Base-by-base conservation (phyloP, 2,329 filamentous ascomycete species). In the Trichoderma koningiopsis region DNA sequence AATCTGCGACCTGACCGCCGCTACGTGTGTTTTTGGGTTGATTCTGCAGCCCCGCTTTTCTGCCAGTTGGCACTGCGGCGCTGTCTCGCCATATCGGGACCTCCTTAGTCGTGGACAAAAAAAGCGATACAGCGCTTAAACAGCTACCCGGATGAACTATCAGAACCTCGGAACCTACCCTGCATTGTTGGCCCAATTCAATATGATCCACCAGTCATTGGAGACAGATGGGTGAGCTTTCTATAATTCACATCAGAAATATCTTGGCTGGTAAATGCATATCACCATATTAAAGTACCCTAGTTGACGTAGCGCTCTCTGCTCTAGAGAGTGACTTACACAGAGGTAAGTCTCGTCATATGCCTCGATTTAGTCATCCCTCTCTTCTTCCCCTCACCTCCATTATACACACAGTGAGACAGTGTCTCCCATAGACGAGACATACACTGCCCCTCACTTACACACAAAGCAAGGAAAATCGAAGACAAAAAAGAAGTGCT, bases 31-130 rank as follows among this genome's bases (percentile, higher is more conserved):
- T 37, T 49, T 16, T 61, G 37, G 40, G 14, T 27, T 16, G 19
- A 64, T 29, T 24, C 33, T 37, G 37, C 27, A 33, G 37, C 66
- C 58, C 60, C 60, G 53, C 60, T 69, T 64, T 43, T 47, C 43
- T 69, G 68, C 68, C 68, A 69, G 68, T 63, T 69, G 68, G 68
- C 68, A 69, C 61, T 65, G 22, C 63, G 35, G 49, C 47, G 35
- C 37, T 57, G 57, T 52, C 29, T 53, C 47, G 33, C 47, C 43
- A 33, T 29, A 68, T 68, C 56, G n/a, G 35, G 58, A 37, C 29
- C 27, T 33, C 40, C 27, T 35, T 24, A 49, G 24, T 10, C 6
- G 40, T 35, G 62, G 62, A 65, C 52, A 66, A 66, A 58, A 66
- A 58, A 66, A 66, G n/a, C 3, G 33, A 10, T n/a, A 27, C 33